These are phyloP conservation scores for Cicer pinnatifidum DNA, from an alignment of 306 rosid species.

Conservation along the genomic window DNA sequence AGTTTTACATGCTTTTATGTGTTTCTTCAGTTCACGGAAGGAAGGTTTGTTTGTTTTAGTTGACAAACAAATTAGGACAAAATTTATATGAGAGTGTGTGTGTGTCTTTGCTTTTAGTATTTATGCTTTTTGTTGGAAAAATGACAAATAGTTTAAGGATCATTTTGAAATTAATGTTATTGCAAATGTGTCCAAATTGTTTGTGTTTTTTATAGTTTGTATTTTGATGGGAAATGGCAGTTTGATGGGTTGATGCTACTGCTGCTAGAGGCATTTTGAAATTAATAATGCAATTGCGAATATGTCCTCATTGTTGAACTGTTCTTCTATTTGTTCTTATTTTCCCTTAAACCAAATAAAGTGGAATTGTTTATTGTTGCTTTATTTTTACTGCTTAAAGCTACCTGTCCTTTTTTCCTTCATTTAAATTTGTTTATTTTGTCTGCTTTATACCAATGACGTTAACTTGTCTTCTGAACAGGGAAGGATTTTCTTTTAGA, in stretches of 20 bases:
- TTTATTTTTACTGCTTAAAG: conserved; percentile 33
- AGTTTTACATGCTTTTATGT: background rate
- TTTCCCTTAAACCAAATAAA: conserved; percentile 34
- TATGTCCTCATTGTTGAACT: conserved; percentile 20
- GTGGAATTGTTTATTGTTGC: conserved; percentile 29
- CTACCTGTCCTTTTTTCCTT: conserved; percentile 6
- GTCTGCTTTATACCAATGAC: conserved; percentile 26
- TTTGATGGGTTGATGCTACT: conserved; percentile 12
- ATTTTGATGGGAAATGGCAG: conserved; percentile 30
- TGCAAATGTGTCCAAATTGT: conserved; percentile 13
- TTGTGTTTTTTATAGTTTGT: conserved; percentile 12
- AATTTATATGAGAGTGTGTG: background rate
- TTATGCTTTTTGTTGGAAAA: conserved; percentile 28
- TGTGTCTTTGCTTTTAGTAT: conserved; percentile 11
- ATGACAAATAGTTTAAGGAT: conserved; percentile 8
- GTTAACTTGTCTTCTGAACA: conserved; percentile 49
- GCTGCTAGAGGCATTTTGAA: conserved; percentile 35
- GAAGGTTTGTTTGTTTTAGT: conserved; percentile 12
- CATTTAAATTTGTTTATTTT: conserved; percentile 14
- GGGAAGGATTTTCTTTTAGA: conserved; percentile 85
- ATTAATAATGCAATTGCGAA: conserved; percentile 21
- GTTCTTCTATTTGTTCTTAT: conserved; percentile 11
- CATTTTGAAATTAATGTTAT: conserved; percentile 31
- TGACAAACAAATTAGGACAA: conserved; percentile 1
- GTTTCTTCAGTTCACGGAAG: conserved; percentile 11